Evolutionary conservation across 2,329 filamentous ascomycete genomes (phyloP), one percentile per base, ranked within the genome.

Genomic region (Pyricularia pennisetigena): DNA sequence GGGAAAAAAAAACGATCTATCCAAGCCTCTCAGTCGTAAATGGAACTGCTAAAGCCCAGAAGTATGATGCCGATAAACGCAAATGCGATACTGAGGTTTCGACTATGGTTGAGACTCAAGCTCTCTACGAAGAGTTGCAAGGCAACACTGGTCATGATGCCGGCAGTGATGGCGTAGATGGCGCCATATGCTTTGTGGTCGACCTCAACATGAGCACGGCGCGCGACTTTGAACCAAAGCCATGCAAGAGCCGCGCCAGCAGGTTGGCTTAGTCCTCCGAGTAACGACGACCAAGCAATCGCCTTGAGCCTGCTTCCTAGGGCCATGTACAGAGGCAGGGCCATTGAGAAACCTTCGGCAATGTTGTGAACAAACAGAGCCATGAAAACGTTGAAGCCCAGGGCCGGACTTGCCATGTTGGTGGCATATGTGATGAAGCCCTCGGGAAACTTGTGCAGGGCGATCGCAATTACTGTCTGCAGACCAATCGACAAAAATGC

Each of bases 281-380:
- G 82, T 0, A 97, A 76, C 10, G 91, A 89, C 4, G 91, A 90
- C 88, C 92, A 96, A 69, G 91, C 79, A 81, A 98, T 95, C 23
- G 95, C 94, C 73, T 89, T 90, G 75, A 87, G 81, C 64, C 93
- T 90, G 69, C 89, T 94, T 70, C 90, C 86, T 35, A 97, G 86
- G 1, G 95, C 95, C 74, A 99, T 91, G 78, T 97, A 99, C 0
- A 99, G 83, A 0, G 95, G 95, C 0, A 99, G 81, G 0, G 93
- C 93, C 85, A 99, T 90, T 70, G 94, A 92, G 76, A 98, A 98
- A 1, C 95, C 95, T 80, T 99, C 95, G 30, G 93, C 94, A 74
- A 99, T 97, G 80, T 98, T 99, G 83, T 99, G 95, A 69, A 99
- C 94, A 76, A 97, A 97, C 8, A 99, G 85, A 0, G 95, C 94